Percentiles rank a stretch among this genome's conserved stretches.
These are phyloP conservation scores for Coelastrella sp. DNA, from an alignment of 139 green algal species.

Conservation along the genomic window DNA sequence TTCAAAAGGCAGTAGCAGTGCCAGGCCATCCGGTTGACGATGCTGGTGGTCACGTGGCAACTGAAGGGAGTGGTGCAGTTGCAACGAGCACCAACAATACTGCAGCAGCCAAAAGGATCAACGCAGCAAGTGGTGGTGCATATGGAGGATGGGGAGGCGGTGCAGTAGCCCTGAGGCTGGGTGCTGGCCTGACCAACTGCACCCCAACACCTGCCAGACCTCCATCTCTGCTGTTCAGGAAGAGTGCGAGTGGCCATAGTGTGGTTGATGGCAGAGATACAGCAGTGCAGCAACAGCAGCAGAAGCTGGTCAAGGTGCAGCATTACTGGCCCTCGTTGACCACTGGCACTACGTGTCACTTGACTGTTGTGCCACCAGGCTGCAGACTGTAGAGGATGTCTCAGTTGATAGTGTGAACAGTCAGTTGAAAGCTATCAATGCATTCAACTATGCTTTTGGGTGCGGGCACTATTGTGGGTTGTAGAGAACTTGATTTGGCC, in stretches of 20 bases:
- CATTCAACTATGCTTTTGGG: too few relatives aligned
- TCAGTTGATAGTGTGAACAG: too few relatives aligned
- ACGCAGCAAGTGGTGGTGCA: background rate
- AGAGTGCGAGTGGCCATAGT: background rate
- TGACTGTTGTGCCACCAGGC: background rate
- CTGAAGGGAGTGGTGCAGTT: background rate
- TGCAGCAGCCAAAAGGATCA: background rate
- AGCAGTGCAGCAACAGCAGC: background rate
- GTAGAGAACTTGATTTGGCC: too few relatives aligned
- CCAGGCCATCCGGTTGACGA: background rate
- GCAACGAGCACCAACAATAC: background rate
- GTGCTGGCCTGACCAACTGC: background rate
- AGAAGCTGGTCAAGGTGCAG: background rate
- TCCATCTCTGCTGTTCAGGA: background rate
- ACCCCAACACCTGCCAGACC: background rate
- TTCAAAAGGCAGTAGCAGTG: background rate
- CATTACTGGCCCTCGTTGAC: conserved; percentile 44
- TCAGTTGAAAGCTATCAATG: too few relatives aligned
- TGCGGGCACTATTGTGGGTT: too few relatives aligned
- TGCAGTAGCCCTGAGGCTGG: background rate
- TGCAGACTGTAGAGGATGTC: too few relatives aligned
- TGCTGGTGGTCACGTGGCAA: too few relatives aligned
- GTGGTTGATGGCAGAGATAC: background rate
- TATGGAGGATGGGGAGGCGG: background rate
- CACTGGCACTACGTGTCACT: conserved; percentile 21